Conservation (phyloP, 257 asterid species). For the Pogostemon cablin region DNA sequence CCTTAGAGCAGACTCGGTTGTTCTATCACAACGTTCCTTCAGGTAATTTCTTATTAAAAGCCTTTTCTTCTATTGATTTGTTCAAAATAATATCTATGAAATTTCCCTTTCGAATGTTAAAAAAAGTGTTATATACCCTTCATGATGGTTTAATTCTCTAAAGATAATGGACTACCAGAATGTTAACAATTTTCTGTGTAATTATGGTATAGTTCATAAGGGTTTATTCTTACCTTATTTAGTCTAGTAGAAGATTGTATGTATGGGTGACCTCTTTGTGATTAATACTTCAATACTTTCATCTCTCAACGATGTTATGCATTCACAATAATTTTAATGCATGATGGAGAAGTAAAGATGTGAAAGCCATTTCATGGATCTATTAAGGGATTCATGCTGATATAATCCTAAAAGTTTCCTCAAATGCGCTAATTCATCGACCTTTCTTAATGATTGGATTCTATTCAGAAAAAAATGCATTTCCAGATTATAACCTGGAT, state of each 20-base stretch:
- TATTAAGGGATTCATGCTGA: background rate
- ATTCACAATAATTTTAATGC: no score
- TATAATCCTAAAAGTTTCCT: slow-evolving; percentile 8
- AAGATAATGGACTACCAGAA: slow-evolving; percentile 7
- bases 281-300: no score
- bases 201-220: no score
- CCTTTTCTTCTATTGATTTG: slow-evolving; percentile 22
- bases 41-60: slow-evolving; percentile 52
- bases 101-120: background rate
- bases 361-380: background rate
- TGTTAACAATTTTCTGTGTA: background rate
- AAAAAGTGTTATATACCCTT: background rate
- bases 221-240: no score
- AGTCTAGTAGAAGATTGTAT: no score
- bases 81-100: background rate
- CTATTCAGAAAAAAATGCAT: no score
- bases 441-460: no score
- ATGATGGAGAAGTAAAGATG: slow-evolving; percentile 3
- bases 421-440: background rate
- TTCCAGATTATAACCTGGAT: no score
- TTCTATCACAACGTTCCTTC: slow-evolving; percentile 84
- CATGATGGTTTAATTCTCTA: background rate
- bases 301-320: no score
- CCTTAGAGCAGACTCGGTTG: slow-evolving; percentile 93
- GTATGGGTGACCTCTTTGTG: no score